Evolutionary conservation across 2,329 filamentous ascomycete species (phyloP), one percentile per base, ranked within the genome.

Genomic region (Emmonsia crescens): DNA sequence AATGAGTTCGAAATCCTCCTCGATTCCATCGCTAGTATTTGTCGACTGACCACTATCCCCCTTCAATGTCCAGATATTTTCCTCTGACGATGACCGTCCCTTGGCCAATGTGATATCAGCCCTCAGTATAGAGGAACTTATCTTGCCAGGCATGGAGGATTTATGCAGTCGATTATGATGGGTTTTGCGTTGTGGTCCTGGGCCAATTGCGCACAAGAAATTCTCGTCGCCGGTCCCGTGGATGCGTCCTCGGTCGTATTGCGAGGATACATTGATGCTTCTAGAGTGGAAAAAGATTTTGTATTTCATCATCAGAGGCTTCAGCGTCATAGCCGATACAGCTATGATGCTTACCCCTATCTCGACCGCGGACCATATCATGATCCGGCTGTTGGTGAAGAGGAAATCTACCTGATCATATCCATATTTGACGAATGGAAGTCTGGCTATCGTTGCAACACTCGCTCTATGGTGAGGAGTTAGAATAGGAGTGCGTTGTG

Each of bases 341-440:
- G 52, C 52, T 12, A 55, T 55, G 52, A 55, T 24, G 52, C 52
- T 55, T 21, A 55, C 52, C 36, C 52, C 52, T 55, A 55, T 24
- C 52, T 55, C 52, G 31, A 36, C 31, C 12, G 31, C 31, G 52
- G 31, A 55, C 52, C 52, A 55, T 9, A 55, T 55, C 31, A 55
- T 36, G 16, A 55, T 21, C 31, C 38, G 19, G 10, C 29, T n/a
- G 52, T 55, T 55, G 31, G 52, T 55, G 31, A n/a, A 38, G 31
- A 55, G 31, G n/a, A 38, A 55, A 16, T 38, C n/a, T 24, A 38
- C 9, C 10, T 21, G 9, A 38, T 55, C 52, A 12, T 38, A 38
- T 10, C n/a, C 52, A 38, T 55, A 6, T n/a, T 36, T 19, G 31
- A 55, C 6, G 21, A 38, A 55, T 1, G 19, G 4, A 9, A 55